phyloP scores from a whole-genome alignment of 2,329 filamentous ascomycete genomes.

The Botryotinia narcissicola region DNA sequence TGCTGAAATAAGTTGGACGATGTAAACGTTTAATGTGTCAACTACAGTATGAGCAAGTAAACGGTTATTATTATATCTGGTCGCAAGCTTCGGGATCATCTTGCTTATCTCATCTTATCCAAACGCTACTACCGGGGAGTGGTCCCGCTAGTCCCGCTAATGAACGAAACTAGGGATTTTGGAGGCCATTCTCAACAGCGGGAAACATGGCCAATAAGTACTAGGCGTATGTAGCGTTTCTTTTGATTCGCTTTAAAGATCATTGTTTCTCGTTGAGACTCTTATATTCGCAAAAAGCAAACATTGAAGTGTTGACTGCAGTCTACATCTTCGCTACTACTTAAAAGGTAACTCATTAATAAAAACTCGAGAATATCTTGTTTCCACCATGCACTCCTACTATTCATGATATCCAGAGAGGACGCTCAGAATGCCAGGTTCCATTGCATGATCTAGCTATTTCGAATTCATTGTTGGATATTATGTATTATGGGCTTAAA shows the following conservation, averaged over 20 bases:
- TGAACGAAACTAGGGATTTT: neutral
- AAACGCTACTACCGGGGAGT: neutral
- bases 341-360: neutral
- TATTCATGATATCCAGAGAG: neutral
- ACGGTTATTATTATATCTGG: neutral
- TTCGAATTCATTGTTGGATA: neutral
- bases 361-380: neutral
- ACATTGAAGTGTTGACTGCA: neutral
- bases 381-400: neutral
- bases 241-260: neutral
- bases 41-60: neutral
- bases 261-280: neutral
- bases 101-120: conserved; percentile 11
- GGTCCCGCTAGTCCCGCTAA: neutral
- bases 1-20: neutral
- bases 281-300: neutral
- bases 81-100: conserved; percentile 1
- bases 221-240: neutral
- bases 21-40: neutral
- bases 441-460: neutral
- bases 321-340: neutral
- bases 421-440: neutral
- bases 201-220: neutral
- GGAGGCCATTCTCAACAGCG: neutral
- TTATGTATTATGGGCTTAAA: neutral